Evolutionary conservation across 1,284 basidiomycete genomes (phyloP).

Genomic region (Pascua guehoae): DNA sequence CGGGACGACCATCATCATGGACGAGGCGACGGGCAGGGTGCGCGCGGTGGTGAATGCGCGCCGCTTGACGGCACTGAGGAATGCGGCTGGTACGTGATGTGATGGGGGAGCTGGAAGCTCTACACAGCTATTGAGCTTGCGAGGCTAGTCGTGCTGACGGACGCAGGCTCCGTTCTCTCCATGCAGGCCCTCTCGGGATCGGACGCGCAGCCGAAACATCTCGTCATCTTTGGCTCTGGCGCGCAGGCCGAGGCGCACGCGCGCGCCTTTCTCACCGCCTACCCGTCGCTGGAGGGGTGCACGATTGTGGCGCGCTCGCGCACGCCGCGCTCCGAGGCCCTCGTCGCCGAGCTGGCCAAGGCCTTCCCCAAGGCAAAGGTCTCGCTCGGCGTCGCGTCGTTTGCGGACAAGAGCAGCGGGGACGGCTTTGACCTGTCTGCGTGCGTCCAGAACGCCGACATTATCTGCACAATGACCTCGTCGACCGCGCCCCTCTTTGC

Average conservation of each 20-base stretch:
- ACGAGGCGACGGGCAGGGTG: slow-evolving; percentile 63
- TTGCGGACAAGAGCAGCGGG: neutral
- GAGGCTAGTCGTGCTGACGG: neutral
- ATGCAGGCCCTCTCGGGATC: slow-evolving; percentile 54
- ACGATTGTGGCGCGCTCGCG: slow-evolving; percentile 63
- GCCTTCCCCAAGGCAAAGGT: slow-evolving; percentile 50
- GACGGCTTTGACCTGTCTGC: slow-evolving; percentile 19
- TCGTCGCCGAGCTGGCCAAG: slow-evolving; percentile 51
- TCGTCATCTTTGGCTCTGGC: slow-evolving; percentile 74
- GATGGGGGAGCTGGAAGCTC: neutral
- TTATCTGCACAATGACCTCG: slow-evolving; percentile 65
- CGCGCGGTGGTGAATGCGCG: slow-evolving; percentile 72
- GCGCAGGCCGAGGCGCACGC: slow-evolving; percentile 61
- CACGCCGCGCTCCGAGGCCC: slow-evolving; percentile 55
- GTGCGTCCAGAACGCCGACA: slow-evolving; percentile 34
- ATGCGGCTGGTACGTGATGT: slow-evolving; percentile 64
- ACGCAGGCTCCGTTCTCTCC: slow-evolving; percentile 67
- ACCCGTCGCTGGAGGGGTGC: slow-evolving; percentile 57
- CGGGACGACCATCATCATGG: slow-evolving; percentile 69
- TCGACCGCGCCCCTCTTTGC: slow-evolving; percentile 65
- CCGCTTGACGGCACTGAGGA: slow-evolving; percentile 70
- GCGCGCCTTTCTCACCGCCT: slow-evolving; percentile 60
- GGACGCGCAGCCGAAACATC: slow-evolving; percentile 46
- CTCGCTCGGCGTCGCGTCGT: slow-evolving; percentile 23
- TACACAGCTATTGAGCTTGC: too few species aligned